A percentile compares a stretch with the other conserved stretches of the same genome.
These are phyloP conservation scores for Discostella stelligeroides DNA, from an alignment of 108 stramenopile genomes.

Conservation along the genomic window DNA sequence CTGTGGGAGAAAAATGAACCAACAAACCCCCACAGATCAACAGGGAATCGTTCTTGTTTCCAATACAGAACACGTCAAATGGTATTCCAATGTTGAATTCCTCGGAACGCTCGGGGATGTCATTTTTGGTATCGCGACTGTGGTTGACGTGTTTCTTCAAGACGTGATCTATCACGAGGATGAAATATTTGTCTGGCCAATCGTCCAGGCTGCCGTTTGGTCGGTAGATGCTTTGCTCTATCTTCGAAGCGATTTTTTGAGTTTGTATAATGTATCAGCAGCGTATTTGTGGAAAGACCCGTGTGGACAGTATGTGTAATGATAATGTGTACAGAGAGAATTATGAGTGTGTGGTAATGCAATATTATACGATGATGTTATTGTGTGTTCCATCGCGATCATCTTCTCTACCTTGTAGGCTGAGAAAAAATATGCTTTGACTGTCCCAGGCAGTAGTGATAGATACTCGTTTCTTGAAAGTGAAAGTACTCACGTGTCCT, in stretches of 20 bases:
- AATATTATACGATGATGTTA: too few relatives aligned
- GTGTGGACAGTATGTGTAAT: too few relatives aligned
- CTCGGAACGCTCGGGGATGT: constrained; percentile 2
- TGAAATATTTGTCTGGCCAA: not conserved
- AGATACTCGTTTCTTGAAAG: too few relatives aligned
- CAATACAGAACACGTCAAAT: not conserved
- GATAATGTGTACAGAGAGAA: too few relatives aligned
- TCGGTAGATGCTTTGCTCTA: not conserved
- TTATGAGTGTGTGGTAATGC: too few relatives aligned
- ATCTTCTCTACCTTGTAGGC: too few relatives aligned
- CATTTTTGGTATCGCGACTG: not conserved
- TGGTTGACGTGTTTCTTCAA: not conserved
- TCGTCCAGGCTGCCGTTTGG: not conserved
- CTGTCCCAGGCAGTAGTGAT: too few relatives aligned
- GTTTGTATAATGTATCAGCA: not conserved
- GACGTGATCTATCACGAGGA: not conserved
- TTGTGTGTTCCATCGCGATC: too few relatives aligned
- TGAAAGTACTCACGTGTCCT: too few relatives aligned
- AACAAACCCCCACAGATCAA: not conserved
- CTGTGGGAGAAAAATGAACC: not conserved
- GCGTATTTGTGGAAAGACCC: too few relatives aligned
- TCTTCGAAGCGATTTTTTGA: not conserved
- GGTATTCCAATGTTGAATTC: not conserved
- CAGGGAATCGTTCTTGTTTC: too few relatives aligned
- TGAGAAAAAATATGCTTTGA: too few relatives aligned